Evolutionary conservation across 257 asterid genomes (phyloP), one percentile per base, ranked within the genome.

Genomic region (Solanum rostratum): DNA sequence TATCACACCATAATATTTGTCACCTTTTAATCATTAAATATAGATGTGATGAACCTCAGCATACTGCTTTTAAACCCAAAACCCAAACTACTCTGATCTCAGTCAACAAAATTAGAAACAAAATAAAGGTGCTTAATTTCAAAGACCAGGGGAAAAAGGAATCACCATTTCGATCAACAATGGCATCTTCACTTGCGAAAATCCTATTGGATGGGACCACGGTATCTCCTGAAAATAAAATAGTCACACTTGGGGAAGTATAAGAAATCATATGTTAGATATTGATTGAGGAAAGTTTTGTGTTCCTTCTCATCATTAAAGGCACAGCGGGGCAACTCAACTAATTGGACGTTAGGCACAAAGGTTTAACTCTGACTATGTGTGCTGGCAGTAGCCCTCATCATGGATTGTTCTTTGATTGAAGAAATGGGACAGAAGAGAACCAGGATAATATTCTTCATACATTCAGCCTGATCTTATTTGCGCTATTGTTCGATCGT

Each of bases 161-260:
- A 71, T 86, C 80, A 92, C 96, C 96, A 81, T 86, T 79, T 84
- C 87, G 84, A 65, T 85, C 66, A 53, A 84, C 66, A 22, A 53
- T 57, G 80, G 83, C 27, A 73, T 78, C 74, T 68, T 20, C 90
- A 86, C 74, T 46, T 43, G 7, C 83, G 60, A 83, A 45, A 86
- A 68, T 55, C 46, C 83, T 86, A 60, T 71, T 30, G 43, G 43
- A 76, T 46, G 59, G 43, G 10, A 76, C 20, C 62, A 76, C 19
- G 10, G 59, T 16, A 50, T 76, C 63, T 50, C 63, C 63, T 76
- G 82, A 76, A 27, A 50, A 49, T 27, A 76, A 50, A 50, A 24
- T 76, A 49, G 62, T 76, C 82, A 46, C 57, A 24, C 45, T 76
- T 49, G 55, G 22, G 16, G 60, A 19, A 41, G 54, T 71, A 20